Base-by-base conservation (phyloP, 495 filamentous ascomycete genomes). In the Niebla homalea region DNA sequence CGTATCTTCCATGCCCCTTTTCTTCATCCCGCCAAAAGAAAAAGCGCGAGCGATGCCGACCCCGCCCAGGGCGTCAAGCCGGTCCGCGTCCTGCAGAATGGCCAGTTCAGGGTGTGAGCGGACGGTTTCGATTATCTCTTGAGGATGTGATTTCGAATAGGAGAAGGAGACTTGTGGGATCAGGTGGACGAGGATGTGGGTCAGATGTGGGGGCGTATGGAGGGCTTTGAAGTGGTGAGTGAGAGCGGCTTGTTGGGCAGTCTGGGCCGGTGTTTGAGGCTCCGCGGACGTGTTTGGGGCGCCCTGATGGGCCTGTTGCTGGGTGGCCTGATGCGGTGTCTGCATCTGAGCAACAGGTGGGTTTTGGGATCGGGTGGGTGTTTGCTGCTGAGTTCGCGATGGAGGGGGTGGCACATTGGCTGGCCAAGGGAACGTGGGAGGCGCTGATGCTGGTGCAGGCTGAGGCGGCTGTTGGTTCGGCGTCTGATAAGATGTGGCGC, bases 1-100 rank as follows among this genome's bases (percentile, higher is more conserved):
- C 2, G 73, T 69, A 5, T 65, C 70, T 0, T 60, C 58, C 74
- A 87, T 70, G 1, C 43, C 15, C 16, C 48, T 49, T 29, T 50
- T 58, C 63, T 69, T 75, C 14, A 73, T 79, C 0, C 77, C 83
- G 2, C 76, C 76, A 55, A 70, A 85, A 5, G 79, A 74, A 57
- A 88, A 86, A 16, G 76, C 67, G 35, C 85, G 60, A 2, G 69
- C 83, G 35, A 87, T 70, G 2, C 85, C 84, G 5, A 88, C 68
- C 1, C 80, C 80, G 5, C 85, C 85, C 53, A 88, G 74, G 12
- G 84, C 81, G 63, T 89, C 84, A n/a, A 89, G 67, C 8, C 85
- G 67, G 63, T 88, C 84, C 1, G 84, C 84, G 60, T 88, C 84
- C 60, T 87, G 84, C 1, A 89, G 81, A 21, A 87, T 73, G 3